phyloP scores from a whole-genome alignment of 352 stramenopile genomes.

The Blastocystis sp. region DNA sequence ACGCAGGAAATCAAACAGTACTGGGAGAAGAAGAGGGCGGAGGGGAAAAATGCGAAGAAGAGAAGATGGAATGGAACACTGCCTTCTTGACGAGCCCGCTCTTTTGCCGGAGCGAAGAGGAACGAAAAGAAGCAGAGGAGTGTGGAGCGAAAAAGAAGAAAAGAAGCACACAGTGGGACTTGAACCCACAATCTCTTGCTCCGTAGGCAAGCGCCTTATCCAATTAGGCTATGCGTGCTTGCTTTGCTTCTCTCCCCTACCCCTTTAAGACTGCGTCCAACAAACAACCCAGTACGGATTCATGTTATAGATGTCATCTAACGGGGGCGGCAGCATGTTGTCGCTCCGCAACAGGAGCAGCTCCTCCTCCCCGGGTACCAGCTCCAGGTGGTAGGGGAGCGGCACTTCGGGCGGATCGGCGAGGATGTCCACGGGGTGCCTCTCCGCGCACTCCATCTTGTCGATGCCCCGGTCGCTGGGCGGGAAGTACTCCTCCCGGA shows the following conservation, averaged over 20 bases:
- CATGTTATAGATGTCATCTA: slow-evolving; percentile 40
- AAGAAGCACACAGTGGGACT: not conserved
- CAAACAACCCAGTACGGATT: not conserved
- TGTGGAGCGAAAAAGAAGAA: too few relatives aligned
- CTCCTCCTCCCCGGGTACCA: not conserved
- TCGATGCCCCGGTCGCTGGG: not conserved
- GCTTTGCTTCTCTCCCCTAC: not conserved
- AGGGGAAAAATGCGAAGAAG: too few relatives aligned
- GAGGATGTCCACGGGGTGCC: slow-evolving; percentile 3
- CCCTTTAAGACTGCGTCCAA: not conserved
- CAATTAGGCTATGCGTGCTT: too few relatives aligned
- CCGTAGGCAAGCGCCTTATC: slow-evolving; percentile 34
- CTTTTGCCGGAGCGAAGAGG: not conserved
- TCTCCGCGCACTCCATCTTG: not conserved
- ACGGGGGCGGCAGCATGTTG: not conserved
- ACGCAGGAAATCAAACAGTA: too few relatives aligned
- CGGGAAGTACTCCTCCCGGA: not conserved
- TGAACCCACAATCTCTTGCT: slow-evolving; percentile 63
- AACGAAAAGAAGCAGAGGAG: not conserved
- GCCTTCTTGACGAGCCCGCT: too few relatives aligned
- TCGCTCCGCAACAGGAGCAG: not conserved
- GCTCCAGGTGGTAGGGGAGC: not conserved
- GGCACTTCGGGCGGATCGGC: not conserved
- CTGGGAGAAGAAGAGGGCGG: too few relatives aligned
- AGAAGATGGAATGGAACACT: too few relatives aligned